Conservation (phyloP, 148 eudicot species). For the Gaultheria prostrata region DNA sequence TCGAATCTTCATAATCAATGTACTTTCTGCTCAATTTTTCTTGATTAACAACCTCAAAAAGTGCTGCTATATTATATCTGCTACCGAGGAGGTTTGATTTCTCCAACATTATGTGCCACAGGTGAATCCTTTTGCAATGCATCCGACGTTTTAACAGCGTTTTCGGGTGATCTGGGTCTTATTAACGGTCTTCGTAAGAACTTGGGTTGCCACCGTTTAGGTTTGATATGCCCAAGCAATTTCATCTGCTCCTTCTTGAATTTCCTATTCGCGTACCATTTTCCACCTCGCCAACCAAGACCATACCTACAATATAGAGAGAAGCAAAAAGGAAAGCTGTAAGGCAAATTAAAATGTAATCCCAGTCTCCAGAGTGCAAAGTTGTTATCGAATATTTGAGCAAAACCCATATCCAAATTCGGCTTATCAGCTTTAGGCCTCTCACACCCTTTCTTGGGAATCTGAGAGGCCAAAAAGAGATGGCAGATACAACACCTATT, state of each 20-base stretch:
- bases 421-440: background rate
- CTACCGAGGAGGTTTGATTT: background rate
- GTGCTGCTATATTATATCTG: background rate
- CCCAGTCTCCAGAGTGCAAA: background rate
- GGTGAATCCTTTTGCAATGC: conserved; percentile 31
- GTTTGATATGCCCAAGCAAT: conserved; percentile 71
- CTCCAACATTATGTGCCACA: conserved; percentile 16
- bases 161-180: conserved; percentile 37
- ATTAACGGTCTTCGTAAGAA: conserved; percentile 55
- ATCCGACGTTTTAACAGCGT: conserved; percentile 44
- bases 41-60: background rate
- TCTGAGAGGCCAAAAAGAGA: background rate
- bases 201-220: conserved; percentile 63
- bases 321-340: background rate
- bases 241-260: conserved; percentile 84
- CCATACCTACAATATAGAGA: conserved; percentile 49
- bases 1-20: background rate
- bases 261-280: conserved; percentile 75
- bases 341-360: background rate
- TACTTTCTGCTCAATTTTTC: background rate
- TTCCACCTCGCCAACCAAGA: conserved; percentile 93
- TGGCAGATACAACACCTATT: background rate
- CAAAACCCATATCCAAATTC: background rate
- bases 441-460: background rate
- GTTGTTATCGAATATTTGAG: background rate